Conservation (phyloP, 805 yeast genomes). For the Candida caryicola region DNA sequence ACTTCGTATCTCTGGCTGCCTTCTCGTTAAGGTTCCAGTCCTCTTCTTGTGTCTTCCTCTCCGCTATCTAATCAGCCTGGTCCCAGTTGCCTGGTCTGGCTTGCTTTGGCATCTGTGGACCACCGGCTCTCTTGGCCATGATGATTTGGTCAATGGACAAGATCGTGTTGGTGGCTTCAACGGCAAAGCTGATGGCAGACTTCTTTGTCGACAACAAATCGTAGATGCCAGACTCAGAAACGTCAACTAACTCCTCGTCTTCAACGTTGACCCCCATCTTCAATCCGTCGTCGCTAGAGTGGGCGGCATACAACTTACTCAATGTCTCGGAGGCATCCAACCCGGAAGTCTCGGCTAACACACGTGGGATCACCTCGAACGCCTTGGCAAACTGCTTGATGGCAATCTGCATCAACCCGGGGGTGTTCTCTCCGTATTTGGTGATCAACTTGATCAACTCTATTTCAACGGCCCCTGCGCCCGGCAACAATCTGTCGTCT, state of each 20-base stretch:
- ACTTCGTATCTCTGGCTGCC: too few relatives aligned
- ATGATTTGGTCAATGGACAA: slow-evolving; percentile 94
- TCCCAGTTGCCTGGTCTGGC: slow-evolving; percentile 95
- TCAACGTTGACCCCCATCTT: slow-evolving; percentile 84
- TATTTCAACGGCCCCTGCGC: slow-evolving; percentile 94
- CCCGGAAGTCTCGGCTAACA: slow-evolving; percentile 92
- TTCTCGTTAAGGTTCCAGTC: too few relatives aligned
- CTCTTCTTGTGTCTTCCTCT: neutral
- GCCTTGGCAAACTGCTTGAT: slow-evolving; percentile 93
- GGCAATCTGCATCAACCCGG: slow-evolving; percentile 89
- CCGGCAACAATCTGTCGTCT: slow-evolving; percentile 78
- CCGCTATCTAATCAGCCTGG: slow-evolving; percentile 63
- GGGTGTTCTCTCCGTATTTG: slow-evolving; percentile 87
- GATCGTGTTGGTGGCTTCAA: slow-evolving; percentile 91
- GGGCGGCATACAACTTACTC: slow-evolving; percentile 86
- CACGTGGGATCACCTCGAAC: slow-evolving; percentile 90
- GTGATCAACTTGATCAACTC: slow-evolving; percentile 79
- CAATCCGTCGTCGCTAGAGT: slow-evolving; percentile 50
- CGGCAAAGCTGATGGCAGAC: slow-evolving; percentile 88
- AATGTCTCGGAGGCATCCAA: slow-evolving; percentile 86
- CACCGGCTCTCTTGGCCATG: slow-evolving; percentile 99
- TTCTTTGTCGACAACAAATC: slow-evolving; percentile 79
- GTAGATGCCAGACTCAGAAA: slow-evolving; percentile 63
- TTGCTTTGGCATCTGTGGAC: slow-evolving; percentile 85
- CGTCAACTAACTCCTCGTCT: slow-evolving; percentile 65